These are phyloP conservation scores for Podaxis sp. DNA, from an alignment of 768 basidiomycete species.

Conservation along the genomic window DNA sequence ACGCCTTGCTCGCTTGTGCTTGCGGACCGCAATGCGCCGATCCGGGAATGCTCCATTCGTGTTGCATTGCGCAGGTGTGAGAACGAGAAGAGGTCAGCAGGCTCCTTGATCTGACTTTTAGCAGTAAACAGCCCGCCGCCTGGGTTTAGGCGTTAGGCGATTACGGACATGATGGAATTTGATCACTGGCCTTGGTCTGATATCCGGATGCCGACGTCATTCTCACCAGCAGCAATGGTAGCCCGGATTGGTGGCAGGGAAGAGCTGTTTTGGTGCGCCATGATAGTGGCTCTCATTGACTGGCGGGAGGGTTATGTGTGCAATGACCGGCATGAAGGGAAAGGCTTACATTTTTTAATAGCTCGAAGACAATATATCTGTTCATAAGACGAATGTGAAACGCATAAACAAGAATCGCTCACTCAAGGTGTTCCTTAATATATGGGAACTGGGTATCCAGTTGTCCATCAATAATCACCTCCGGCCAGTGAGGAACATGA, in stretches of 20 bases:
- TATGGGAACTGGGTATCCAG: conserved; percentile 72
- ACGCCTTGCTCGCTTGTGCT: conserved; percentile 63
- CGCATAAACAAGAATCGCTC: conserved; percentile 25
- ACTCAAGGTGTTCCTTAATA: conserved; percentile 87
- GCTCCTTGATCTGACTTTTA: conserved; percentile 48
- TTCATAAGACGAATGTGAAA: background rate
- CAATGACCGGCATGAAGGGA: background rate
- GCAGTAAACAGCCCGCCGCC: conserved; percentile 70
- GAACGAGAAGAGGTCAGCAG: conserved; percentile 86
- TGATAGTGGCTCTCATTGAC: conserved; percentile 72
- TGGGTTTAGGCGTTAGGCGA: background rate
- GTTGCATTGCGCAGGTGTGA: conserved; percentile 80
- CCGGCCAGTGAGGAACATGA: conserved; percentile 43
- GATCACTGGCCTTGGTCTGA: conserved; percentile 78
- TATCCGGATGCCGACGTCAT: conserved; percentile 79
- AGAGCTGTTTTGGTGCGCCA: conserved; percentile 44
- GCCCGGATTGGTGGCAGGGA: conserved; percentile 63
- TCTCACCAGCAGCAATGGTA: conserved; percentile 73
- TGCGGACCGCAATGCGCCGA: conserved; percentile 66
- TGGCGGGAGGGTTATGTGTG: conserved; percentile 25
- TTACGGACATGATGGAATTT: background rate
- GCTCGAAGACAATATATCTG: conserved; percentile 85
- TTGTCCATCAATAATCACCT: conserved; percentile 74
- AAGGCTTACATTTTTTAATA: conserved; percentile 79
- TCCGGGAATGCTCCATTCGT: conserved; percentile 62